Evolutionary conservation across 75 land plant genomes (phyloP), one percentile per base, ranked within the genome.

Genomic region (Azolla pinnata): DNA sequence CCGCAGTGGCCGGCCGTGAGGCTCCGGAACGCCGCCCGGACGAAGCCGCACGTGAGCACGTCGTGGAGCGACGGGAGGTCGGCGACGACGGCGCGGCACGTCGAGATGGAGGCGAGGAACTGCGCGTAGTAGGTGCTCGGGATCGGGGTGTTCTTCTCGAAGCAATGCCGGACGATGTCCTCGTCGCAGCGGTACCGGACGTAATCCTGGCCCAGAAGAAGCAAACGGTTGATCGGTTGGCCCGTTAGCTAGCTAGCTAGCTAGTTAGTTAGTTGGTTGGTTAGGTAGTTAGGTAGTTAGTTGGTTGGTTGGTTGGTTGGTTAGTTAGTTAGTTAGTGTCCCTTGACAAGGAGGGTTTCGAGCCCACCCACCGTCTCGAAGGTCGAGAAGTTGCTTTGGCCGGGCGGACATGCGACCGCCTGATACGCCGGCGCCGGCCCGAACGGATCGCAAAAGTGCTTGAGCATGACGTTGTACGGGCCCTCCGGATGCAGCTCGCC

Each of bases 401-500:
- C 31, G 12, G 33, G 19, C 18, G 56, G 17, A 51, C 65, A 63
- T 31, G 1, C 31, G 1, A 2, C 27, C 1, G 1, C 38, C 20
- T 4, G 28, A 49, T 49, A 63, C 7, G 49, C 55, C 14, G 65
- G 65, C 1, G 65, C 30, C 19, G 46, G 54, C 31, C 65, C 65
- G 51, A 31, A 63, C 25, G 65, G 65, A 30, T 63, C 65, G 51
- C 65, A 63, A 10, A 63, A 44, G 21, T 30, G 32, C 30, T 46
- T 46, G 21, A 63, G 56, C 7, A 18, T 63, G 45, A 44, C n/a
- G 7, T 30, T 28, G 18, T 19, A 31, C 17, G 33, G 16, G 0
- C n/a, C 54, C n/a, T 63, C 51, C 1, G 17, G 23, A 29, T 49
- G 16, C 29, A 18, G 34, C 20, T 28, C 3, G 3, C 14, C 21